phyloP scores from a whole-genome alignment of 1,284 basidiomycete species.

The Malassezia vespertilionis region DNA sequence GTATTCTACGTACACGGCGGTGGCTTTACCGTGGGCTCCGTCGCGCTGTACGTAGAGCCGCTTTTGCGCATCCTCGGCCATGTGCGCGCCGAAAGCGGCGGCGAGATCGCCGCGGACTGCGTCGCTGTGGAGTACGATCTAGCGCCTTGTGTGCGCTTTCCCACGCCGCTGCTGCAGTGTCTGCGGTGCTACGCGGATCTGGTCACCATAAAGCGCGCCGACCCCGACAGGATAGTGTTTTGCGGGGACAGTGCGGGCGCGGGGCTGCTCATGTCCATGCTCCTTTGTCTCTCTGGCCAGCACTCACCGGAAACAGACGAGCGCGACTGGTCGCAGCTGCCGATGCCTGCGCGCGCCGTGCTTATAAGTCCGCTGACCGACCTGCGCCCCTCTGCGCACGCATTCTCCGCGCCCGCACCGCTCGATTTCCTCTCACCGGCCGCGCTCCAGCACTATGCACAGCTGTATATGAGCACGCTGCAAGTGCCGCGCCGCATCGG shows the following conservation, averaged over 20 bases:
- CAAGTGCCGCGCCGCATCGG: constrained; percentile 31
- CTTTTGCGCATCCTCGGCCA: constrained; percentile 40
- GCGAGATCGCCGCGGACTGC: constrained; percentile 19
- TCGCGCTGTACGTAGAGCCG: constrained; percentile 45
- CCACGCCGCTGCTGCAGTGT: constrained; percentile 36
- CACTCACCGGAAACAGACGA: constrained; percentile 18
- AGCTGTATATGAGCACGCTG: constrained; percentile 40
- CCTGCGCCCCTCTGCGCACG: constrained; percentile 29
- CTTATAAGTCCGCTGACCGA: constrained; percentile 45
- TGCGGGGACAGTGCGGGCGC: constrained; percentile 44
- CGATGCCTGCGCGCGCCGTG: constrained; percentile 40
- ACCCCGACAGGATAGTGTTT: constrained; percentile 31
- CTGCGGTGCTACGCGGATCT: constrained; percentile 45
- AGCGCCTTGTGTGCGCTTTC: constrained; percentile 34
- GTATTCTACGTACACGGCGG: constrained; percentile 40
- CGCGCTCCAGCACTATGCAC: constrained; percentile 42
- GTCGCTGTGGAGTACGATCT: constrained; percentile 45
- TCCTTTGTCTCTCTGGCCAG: constrained; percentile 37
- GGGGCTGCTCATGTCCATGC: constrained; percentile 36
- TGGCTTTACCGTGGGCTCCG: constrained; percentile 43
- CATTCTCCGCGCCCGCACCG: constrained; percentile 4
- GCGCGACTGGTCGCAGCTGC: constrained; percentile 35
- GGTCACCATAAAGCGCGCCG: constrained; percentile 36
- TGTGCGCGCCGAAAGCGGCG: constrained; percentile 21
- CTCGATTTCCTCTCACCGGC: constrained; percentile 40